phyloP scores from a whole-genome alignment of 2,329 filamentous ascomycete genomes.

The Penicillium sp. region DNA sequence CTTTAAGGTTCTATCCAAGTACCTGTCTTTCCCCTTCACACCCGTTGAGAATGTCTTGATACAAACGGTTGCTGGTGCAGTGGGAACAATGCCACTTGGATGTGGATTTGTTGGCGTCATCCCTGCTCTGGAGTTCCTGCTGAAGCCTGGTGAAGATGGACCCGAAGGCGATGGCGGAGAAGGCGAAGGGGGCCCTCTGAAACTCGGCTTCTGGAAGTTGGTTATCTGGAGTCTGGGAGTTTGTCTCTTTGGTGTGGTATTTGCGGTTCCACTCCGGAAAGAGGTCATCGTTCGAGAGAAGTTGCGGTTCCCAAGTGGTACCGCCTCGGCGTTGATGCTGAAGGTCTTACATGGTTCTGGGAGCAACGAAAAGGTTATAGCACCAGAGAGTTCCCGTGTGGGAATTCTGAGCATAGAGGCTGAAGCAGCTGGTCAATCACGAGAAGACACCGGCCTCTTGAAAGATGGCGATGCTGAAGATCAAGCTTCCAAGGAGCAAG shows the following conservation, averaged over 20 bases:
- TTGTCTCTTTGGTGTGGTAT: slow-evolving; percentile 95
- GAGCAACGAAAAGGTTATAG: slow-evolving; percentile 44
- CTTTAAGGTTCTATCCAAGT: slow-evolving; percentile 74
- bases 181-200: slow-evolving; percentile 75
- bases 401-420: slow-evolving; percentile 27
- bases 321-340: slow-evolving; percentile 92
- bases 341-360: slow-evolving; percentile 74
- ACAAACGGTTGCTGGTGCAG: slow-evolving; percentile 90
- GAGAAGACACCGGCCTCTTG: slow-evolving; percentile 48
- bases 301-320: slow-evolving; percentile 90
- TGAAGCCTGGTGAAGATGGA: slow-evolving; percentile 74
- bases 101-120: slow-evolving; percentile 95
- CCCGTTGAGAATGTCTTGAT: slow-evolving; percentile 96
- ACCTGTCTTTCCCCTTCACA: slow-evolving; percentile 78
- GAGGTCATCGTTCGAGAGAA: slow-evolving; percentile 94
- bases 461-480: slow-evolving; percentile 41
- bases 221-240: slow-evolving; percentile 89
- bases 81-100: slow-evolving; percentile 94
- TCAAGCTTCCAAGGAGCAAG: slow-evolving; percentile 42
- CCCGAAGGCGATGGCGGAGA: slow-evolving; percentile 68
- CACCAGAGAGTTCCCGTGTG: slow-evolving; percentile 10
- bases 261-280: slow-evolving; percentile 84
- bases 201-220: slow-evolving; percentile 71
- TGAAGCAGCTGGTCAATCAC: slow-evolving; percentile 34
- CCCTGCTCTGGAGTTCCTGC: slow-evolving; percentile 83